Percentiles rank a stretch among this genome's conserved stretches.
Conservation (phyloP, 2,329 filamentous ascomycete genomes). For the Pyrenochaeta sp. region DNA sequence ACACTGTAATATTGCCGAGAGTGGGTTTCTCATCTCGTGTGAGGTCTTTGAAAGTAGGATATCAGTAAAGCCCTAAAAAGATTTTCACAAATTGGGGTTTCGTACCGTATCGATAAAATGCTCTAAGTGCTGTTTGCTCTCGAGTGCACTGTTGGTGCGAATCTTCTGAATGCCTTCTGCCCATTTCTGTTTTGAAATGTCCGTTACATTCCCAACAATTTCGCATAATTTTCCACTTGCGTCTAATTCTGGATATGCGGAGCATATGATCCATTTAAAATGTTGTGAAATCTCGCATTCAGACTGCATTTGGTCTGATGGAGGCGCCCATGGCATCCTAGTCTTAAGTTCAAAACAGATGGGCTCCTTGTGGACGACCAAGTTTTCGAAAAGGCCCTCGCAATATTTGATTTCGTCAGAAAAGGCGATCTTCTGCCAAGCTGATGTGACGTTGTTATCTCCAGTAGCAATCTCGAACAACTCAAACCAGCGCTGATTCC, state of each 20-base stretch:
- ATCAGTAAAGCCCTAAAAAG: too few relatives aligned
- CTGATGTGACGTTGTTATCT: slow-evolving; percentile 25
- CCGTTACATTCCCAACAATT: slow-evolving; percentile 47
- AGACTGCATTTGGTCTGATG: slow-evolving; percentile 18
- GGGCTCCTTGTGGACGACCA: slow-evolving; percentile 41
- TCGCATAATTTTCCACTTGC: slow-evolving; percentile 32
- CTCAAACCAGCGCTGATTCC: slow-evolving; percentile 52
- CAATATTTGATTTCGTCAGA: slow-evolving; percentile 48
- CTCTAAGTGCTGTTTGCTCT: slow-evolving; percentile 45
- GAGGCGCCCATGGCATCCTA: slow-evolving; percentile 46
- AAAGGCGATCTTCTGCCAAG: slow-evolving; percentile 34
- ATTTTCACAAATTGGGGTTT: too few relatives aligned
- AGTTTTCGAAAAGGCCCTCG: slow-evolving; percentile 36
- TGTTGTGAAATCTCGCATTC: slow-evolving; percentile 21
- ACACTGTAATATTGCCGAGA: slow-evolving; percentile 54
- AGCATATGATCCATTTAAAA: slow-evolving; percentile 41
- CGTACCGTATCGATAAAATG: slow-evolving; percentile 44
- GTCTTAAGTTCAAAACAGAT: slow-evolving; percentile 51
- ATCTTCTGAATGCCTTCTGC: slow-evolving; percentile 45
- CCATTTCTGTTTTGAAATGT: slow-evolving; percentile 50
- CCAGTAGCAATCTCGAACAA: slow-evolving; percentile 36
- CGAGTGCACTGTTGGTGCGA: slow-evolving; percentile 38
- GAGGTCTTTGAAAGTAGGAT: slow-evolving; percentile 17
- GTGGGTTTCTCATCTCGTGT: slow-evolving; percentile 56
- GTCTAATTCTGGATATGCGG: slow-evolving; percentile 37